Base-by-base conservation (phyloP, 495 filamentous ascomycete species). In the Arthonia radiata region DNA sequence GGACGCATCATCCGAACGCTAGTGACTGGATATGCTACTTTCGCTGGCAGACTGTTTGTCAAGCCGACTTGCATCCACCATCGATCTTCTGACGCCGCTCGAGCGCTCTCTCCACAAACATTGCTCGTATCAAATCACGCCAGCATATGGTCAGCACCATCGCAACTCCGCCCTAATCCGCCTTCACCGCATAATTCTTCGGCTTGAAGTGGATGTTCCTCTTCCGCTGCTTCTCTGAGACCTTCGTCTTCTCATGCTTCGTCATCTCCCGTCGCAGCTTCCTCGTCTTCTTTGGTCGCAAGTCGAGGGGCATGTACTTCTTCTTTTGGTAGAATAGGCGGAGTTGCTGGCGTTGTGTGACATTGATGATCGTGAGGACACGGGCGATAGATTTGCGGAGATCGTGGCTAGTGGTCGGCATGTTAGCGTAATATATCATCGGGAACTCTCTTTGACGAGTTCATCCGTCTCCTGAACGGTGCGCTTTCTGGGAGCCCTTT, bases 261-360 rank as follows among this genome's bases (percentile, higher is more conserved):
- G 72, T 82, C 51, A 99, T 65, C 39, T 76, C 61, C 54, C 86
- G 72, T 40, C 86, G 76, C 56, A 93, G 79, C 42, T 79, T 86
- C 38, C 89, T 79, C 47, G 86, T 99, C 59, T 76, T 65, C 73
- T 94, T 92, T 48, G 79, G 62, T 50, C 86, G 74, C 58, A 97
- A 79, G 53, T 94, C 86, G 43, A 94, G 78, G 31, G 80, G 82
- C 22, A 80, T 58, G 66, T 91, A 93, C 63, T 93, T 94, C 75
- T 93, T 94, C 67, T 67, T 70, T 67, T 90, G 86, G 68, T 99
- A 99, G 72, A 93, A 94, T 38, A 99, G 59, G 47, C 86, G 83
- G 43, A 99, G 76, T 59, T 94, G 86, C 30, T 79, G 62, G 47
- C 86, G 71, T 64, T 94, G 89, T 66, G 83, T 94, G 54, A 76